phyloP scores from a whole-genome alignment of 2,329 filamentous ascomycete species.

The Aspergillus pseudoglaucus region DNA sequence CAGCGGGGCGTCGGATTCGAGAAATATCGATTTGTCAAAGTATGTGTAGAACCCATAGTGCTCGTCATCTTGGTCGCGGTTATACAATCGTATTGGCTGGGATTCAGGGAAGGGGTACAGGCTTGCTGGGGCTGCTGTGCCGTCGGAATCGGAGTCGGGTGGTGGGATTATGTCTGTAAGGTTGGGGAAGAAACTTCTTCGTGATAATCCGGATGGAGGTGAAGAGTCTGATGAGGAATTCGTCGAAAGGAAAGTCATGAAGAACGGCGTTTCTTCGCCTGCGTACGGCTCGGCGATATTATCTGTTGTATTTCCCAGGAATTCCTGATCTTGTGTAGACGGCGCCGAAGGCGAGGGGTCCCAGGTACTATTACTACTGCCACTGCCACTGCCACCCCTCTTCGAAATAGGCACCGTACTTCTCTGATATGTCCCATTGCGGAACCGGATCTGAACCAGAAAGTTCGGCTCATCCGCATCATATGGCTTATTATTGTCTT shows the following conservation, averaged over 20 bases:
- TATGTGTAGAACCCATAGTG: conserved; percentile 94
- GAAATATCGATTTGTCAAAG: conserved; percentile 80
- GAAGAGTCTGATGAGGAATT: conserved; percentile 2
- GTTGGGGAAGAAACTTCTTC: conserved; percentile 38
- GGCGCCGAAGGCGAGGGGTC: conserved; percentile 43
- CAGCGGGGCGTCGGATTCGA: conserved; percentile 53
- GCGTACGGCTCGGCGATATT: conserved; percentile 63
- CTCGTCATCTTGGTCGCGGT: conserved; percentile 71
- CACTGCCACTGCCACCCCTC: conserved; percentile 24
- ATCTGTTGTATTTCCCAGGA: conserved; percentile 83
- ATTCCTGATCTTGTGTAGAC: conserved; percentile 62
- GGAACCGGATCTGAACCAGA: conserved; percentile 64
- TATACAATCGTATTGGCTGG: conserved; percentile 79
- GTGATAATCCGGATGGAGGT: conserved; percentile 22
- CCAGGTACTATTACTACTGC: conserved; percentile 32
- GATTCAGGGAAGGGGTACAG: conserved; percentile 62
- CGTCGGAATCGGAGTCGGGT: conserved; percentile 59
- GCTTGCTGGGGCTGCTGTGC: conserved; percentile 63
- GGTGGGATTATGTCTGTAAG: conserved; percentile 54
- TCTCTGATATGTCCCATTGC: conserved; percentile 52
- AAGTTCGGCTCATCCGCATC: conserved; percentile 68
- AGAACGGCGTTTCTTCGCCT: conserved; percentile 84
- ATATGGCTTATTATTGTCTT: conserved; percentile 57
- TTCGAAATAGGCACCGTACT: conserved; percentile 51
- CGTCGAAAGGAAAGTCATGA: conserved; percentile 61